Percentiles rank a stretch among this genome's conserved stretches.
phyloP scores from a whole-genome alignment of 2,329 filamentous ascomycete genomes.

The Fusarium concolor region DNA sequence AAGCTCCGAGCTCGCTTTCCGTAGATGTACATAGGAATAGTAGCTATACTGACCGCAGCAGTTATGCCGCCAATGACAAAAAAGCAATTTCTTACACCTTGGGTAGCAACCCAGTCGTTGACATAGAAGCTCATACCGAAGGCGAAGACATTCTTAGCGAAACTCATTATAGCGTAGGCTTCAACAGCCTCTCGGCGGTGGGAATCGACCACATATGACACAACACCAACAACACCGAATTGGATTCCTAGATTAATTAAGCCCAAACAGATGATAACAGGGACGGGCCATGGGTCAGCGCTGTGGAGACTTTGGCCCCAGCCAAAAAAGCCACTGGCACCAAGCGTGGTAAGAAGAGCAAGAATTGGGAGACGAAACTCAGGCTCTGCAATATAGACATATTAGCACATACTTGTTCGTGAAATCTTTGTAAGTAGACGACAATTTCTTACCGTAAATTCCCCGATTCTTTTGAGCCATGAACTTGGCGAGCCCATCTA shows the following conservation, averaged over 20 bases:
- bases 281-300: neutral
- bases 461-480: neutral
- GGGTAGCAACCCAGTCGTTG: neutral
- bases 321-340: neutral
- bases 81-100: neutral
- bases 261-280: neutral
- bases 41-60: neutral
- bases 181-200: neutral
- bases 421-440: accelerated
- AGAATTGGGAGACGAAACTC: slow-evolving; percentile 7
- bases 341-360: neutral
- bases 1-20: slow-evolving; percentile 1
- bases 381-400: neutral
- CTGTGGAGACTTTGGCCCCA: neutral
- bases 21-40: neutral
- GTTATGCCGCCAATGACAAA: neutral
- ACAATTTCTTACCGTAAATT: neutral
- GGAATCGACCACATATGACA: neutral
- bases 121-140: slow-evolving; percentile 4
- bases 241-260: neutral
- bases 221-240: neutral
- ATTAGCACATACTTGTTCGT: neutral
- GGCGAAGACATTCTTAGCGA: neutral
- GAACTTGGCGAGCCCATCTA: neutral
- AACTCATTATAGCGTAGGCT: neutral